Evolutionary conservation across 2,329 filamentous ascomycete genomes (phyloP).

Genomic region (Penicillium sp.): DNA sequence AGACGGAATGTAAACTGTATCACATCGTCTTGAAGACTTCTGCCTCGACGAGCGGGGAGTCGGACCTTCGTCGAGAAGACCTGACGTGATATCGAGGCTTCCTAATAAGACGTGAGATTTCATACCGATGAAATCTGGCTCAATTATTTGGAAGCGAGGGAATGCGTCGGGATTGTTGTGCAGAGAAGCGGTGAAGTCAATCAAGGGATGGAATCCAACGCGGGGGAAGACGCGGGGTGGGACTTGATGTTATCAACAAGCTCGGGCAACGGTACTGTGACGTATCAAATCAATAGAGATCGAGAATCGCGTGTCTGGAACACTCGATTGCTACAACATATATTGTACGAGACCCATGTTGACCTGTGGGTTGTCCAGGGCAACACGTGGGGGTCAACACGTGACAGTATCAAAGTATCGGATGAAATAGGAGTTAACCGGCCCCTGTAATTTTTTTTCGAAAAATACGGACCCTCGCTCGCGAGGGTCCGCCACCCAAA

Average conservation of each 20-base stretch:
- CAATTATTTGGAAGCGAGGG: background rate
- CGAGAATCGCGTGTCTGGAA: background rate
- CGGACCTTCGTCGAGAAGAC: constrained; percentile 22
- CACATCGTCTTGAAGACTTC: constrained; percentile 28
- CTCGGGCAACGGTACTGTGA: background rate
- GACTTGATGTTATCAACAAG: background rate
- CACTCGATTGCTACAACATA: background rate
- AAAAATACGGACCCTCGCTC: too few relatives aligned
- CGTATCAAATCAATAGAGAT: background rate
- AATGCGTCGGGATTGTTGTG: background rate
- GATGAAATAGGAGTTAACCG: background rate
- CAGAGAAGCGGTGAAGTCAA: constrained; percentile 8
- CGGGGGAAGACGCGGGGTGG: background rate
- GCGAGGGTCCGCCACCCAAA: too few relatives aligned
- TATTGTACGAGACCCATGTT: background rate
- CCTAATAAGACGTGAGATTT: background rate
- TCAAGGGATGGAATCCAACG: constrained; percentile 3
- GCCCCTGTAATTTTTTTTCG: too few relatives aligned
- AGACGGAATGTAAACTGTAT: constrained; percentile 43
- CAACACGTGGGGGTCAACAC: background rate
- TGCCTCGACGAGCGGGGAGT: constrained; percentile 36
- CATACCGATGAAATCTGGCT: background rate
- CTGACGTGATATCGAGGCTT: constrained; percentile 24
- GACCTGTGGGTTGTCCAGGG: background rate
- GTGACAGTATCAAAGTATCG: background rate